Evolutionary conservation across 2,329 filamentous ascomycete genomes (phyloP).

Genomic region (Colletotrichum cereale): DNA sequence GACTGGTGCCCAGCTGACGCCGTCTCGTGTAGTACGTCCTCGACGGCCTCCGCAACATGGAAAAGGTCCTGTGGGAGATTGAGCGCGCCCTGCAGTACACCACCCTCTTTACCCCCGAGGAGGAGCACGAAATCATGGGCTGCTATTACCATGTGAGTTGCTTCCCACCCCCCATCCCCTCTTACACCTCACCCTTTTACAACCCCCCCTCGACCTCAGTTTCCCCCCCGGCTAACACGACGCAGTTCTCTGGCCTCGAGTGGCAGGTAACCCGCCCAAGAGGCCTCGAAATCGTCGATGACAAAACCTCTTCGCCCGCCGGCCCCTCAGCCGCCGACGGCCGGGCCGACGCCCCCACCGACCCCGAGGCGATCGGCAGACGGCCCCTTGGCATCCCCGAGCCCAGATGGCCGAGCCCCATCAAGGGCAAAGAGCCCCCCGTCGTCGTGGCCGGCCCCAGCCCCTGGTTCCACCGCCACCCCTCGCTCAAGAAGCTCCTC

Average conservation of each 20-base stretch:
- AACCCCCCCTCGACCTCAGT: no score
- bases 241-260: constrained; percentile 24
- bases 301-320: no score
- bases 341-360: no score
- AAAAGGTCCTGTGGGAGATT: constrained; percentile 24
- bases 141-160: constrained; percentile 28
- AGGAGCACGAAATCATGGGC: constrained; percentile 23
- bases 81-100: constrained; percentile 6
- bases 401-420: background rate
- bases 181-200: no score
- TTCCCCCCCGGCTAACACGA: background rate
- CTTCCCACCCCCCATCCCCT: no score
- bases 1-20: background rate
- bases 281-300: no score
- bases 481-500: constrained; percentile 30
- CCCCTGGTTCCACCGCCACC: constrained; percentile 2
- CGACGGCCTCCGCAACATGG: constrained; percentile 35
- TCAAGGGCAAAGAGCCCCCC: background rate
- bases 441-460: background rate
- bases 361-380: no score
- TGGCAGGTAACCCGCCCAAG: constrained; percentile 12
- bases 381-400: background rate
- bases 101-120: constrained; percentile 23
- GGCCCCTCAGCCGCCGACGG: no score
- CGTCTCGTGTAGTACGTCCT: constrained; percentile 22